phyloP scores from a whole-genome alignment of 768 basidiomycete genomes.

The Agaricus subrufescens region DNA sequence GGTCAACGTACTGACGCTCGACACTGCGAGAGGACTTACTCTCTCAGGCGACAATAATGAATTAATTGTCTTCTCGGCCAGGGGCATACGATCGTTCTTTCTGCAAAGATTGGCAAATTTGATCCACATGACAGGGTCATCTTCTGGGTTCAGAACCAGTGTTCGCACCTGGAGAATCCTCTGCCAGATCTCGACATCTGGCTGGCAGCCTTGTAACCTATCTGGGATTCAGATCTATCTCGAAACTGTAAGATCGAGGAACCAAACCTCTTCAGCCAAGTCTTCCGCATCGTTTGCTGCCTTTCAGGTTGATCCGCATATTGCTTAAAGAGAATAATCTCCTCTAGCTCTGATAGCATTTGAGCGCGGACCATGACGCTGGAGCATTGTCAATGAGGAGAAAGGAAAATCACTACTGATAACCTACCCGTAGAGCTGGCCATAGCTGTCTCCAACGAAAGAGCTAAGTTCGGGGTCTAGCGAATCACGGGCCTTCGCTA shows the following conservation, averaged over 20 bases:
- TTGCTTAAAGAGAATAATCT: slow-evolving; percentile 95
- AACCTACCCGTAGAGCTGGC: slow-evolving; percentile 90
- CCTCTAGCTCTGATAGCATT: slow-evolving; percentile 97
- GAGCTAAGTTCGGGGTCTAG: slow-evolving; percentile 89
- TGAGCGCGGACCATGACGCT: slow-evolving; percentile 97
- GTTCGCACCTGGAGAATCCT: slow-evolving; percentile 94
- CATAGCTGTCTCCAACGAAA: slow-evolving; percentile 93
- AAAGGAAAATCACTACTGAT: neutral
- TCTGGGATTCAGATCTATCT: neutral
- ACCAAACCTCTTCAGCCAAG: slow-evolving; percentile 92
- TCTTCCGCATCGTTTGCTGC: slow-evolving; percentile 85
- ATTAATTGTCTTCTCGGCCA: slow-evolving; percentile 96
- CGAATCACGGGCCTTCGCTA: slow-evolving; percentile 88
- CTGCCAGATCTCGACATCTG: slow-evolving; percentile 99
- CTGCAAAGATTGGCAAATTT: slow-evolving; percentile 98
- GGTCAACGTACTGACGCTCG: neutral
- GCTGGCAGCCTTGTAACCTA: slow-evolving; percentile 92
- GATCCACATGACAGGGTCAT: slow-evolving; percentile 98
- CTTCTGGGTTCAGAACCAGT: slow-evolving; percentile 86
- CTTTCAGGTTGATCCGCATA: slow-evolving; percentile 90
- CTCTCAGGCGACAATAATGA: slow-evolving; percentile 78
- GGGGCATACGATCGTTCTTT: slow-evolving; percentile 88
- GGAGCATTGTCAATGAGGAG: slow-evolving; percentile 7
- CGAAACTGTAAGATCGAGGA: neutral
- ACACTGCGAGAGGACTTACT: slow-evolving; percentile 26